Evolutionary conservation across 176 grass and related monocot genomes (phyloP).

Genomic region (Avena insularis): DNA sequence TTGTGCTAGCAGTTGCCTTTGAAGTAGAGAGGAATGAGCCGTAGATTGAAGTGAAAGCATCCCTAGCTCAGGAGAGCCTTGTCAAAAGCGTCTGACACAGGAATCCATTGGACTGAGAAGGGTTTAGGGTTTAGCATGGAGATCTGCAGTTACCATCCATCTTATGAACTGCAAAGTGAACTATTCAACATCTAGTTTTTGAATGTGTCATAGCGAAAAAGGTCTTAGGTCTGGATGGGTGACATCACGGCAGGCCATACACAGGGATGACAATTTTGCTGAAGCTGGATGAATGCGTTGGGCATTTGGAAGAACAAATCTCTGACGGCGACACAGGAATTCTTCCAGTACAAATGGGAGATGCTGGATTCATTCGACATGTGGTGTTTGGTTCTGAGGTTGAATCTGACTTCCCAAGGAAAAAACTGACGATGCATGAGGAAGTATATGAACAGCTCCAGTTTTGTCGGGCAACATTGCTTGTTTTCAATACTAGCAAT

Average conservation of each 20-base stretch:
- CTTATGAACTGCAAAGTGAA: too few species aligned
- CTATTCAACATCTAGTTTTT: neutral
- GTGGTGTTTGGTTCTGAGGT: neutral
- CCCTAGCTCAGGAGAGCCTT: too few species aligned
- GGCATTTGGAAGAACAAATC: neutral
- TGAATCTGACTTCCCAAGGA: neutral
- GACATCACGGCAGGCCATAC: neutral
- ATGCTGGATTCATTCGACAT: neutral
- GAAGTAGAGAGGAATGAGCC: too few species aligned
- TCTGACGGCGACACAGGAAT: neutral
- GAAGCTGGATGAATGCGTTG: neutral
- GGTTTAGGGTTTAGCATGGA: too few species aligned
- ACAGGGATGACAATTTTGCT: neutral
- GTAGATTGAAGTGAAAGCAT: too few species aligned
- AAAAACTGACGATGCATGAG: neutral
- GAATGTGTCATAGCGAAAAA: too few species aligned
- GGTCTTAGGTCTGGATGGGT: neutral
- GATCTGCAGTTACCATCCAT: neutral
- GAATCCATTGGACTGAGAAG: too few species aligned
- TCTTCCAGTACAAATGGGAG: neutral
- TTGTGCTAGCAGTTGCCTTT: too few species aligned
- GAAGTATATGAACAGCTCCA: neutral
- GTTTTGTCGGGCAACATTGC: neutral
- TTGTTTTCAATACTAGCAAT: neutral
- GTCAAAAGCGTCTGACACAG: too few species aligned